These are phyloP conservation scores for Cajanus cajan DNA, from an alignment of 306 rosid genomes.

Conservation along the genomic window DNA sequence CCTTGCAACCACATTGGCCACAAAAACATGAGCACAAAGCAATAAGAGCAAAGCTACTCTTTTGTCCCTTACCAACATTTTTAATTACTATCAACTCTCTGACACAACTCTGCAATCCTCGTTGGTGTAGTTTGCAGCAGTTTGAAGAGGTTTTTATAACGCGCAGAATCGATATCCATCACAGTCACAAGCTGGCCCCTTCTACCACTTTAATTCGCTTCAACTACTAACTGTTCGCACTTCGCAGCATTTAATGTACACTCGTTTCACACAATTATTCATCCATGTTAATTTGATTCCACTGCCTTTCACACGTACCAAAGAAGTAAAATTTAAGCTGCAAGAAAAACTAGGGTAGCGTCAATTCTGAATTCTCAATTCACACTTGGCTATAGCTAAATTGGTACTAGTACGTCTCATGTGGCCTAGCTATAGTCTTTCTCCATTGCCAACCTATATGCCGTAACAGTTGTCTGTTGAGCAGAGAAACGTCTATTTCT, in stretches of 20 bases:
- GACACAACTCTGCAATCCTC: slow-evolving; percentile 9
- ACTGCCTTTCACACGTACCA: slow-evolving; percentile 37
- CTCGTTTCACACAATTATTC: slow-evolving; percentile 28
- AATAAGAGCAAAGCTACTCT: slow-evolving; percentile 42
- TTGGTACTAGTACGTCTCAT: not conserved
- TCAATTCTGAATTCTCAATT: slow-evolving; percentile 1
- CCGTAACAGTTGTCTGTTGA: not conserved
- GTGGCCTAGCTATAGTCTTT: not conserved
- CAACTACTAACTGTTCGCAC: slow-evolving; percentile 59
- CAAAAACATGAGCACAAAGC: slow-evolving; percentile 52
- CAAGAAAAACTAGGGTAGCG: slow-evolving; percentile 3
- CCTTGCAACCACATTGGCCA: slow-evolving; percentile 61
- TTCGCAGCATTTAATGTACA: slow-evolving; percentile 40
- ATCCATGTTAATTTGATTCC: slow-evolving; percentile 29
- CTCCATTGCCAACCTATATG: not conserved
- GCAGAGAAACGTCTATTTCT: not conserved
- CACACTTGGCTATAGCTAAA: not conserved
- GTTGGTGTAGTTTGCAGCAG: slow-evolving; percentile 16
- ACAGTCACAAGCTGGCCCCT: not conserved
- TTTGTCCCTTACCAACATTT: slow-evolving; percentile 38
- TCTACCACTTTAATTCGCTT: slow-evolving; percentile 31
- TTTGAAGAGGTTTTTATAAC: slow-evolving; percentile 33
- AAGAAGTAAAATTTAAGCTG: slow-evolving; percentile 7
- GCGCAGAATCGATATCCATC: not conserved
- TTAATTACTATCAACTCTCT: slow-evolving; percentile 18